phyloP scores from a whole-genome alignment of 2,329 filamentous ascomycete genomes.

The Fusarium sublunatum region DNA sequence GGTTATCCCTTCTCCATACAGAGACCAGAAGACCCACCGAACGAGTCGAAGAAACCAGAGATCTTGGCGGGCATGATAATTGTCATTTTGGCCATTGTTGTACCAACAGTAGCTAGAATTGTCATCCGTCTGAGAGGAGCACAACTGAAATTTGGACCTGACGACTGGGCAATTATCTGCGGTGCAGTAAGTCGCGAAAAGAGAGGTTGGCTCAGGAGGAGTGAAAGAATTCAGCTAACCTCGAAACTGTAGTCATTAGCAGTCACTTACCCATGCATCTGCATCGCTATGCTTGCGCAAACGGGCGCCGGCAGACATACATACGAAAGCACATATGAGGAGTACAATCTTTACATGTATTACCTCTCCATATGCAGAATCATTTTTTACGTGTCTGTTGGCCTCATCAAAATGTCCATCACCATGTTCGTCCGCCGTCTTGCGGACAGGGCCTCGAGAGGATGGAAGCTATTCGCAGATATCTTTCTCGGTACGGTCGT shows the following conservation, averaged over 20 bases:
- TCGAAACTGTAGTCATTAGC: slow-evolving; percentile 2
- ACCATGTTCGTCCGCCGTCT: slow-evolving; percentile 23
- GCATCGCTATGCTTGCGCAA: slow-evolving; percentile 17
- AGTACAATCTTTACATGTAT: slow-evolving; percentile 24
- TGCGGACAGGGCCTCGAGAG: slow-evolving; percentile 15
- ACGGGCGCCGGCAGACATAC: slow-evolving; percentile 20
- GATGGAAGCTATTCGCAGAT: slow-evolving; percentile 25
- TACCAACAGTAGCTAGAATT: slow-evolving; percentile 14
- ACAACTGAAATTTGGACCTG: slow-evolving; percentile 7
- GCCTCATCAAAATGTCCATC: slow-evolving; percentile 25
- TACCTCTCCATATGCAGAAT: slow-evolving; percentile 18
- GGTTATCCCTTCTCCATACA: slow-evolving; percentile 19
- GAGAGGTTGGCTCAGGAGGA: background rate
- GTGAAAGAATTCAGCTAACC: background rate
- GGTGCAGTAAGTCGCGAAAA: slow-evolving; percentile 6
- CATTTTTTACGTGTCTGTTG: slow-evolving; percentile 21
- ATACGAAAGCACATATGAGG: slow-evolving; percentile 20
- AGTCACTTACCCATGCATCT: slow-evolving; percentile 13
- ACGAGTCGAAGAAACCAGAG: slow-evolving; percentile 14
- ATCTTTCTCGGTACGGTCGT: slow-evolving; percentile 22
- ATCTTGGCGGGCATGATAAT: slow-evolving; percentile 26
- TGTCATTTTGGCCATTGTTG: slow-evolving; percentile 25
- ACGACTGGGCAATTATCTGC: slow-evolving; percentile 25
- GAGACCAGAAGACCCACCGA: slow-evolving; percentile 5
- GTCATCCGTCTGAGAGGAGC: slow-evolving; percentile 12